Evolutionary conservation across 305 asterid species (phyloP), one percentile per base, ranked within the genome.

Genomic region (Fraxinus sp.): DNA sequence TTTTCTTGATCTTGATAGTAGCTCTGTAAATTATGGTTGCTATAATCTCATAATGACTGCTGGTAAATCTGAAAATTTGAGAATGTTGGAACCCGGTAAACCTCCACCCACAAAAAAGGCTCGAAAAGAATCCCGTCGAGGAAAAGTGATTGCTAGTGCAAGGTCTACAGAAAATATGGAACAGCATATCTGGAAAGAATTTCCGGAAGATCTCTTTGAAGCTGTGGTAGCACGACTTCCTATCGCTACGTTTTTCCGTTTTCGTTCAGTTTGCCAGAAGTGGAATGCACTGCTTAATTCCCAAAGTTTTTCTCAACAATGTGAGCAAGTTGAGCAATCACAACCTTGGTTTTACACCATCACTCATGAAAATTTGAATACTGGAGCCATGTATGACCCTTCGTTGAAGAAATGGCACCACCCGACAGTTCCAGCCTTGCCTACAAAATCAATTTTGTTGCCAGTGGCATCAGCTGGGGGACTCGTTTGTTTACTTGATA

Each of bases 391-490:
- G 96, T 96, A 92, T 32, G 97, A 94, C 83, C 98, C 99, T 0
- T 82, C 88, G 0, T 73, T 79, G 68, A 91, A 87, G 89, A 92
- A 92, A 86, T 96, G 99, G 99, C 98, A 91, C 92, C 97, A 93
- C 83, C 98, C 96, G 3, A 88, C 97, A 1, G 87, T 91, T 46
- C 96, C 97, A 1, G 92, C 95, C 8, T 71, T 92, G 88, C 94
- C 97, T 8, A 90, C 97, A 39, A 92, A 91, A 78, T 83, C 87
- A 35, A 89, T 91, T 5, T 91, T 93, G 80, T 80, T 95, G 89
- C 99, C 99, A 1, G 96, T 96, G 84, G 98, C 99, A 37, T 95
- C 99, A 22, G 97, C 93, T 0, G 99, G 99, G 9, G 99, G 99
- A 59, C 98, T 96, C 55, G 90, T 96, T 66, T 96, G 99, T 90